phyloP scores from a whole-genome alignment of 768 basidiomycete species.

The Russula vinacea region DNA sequence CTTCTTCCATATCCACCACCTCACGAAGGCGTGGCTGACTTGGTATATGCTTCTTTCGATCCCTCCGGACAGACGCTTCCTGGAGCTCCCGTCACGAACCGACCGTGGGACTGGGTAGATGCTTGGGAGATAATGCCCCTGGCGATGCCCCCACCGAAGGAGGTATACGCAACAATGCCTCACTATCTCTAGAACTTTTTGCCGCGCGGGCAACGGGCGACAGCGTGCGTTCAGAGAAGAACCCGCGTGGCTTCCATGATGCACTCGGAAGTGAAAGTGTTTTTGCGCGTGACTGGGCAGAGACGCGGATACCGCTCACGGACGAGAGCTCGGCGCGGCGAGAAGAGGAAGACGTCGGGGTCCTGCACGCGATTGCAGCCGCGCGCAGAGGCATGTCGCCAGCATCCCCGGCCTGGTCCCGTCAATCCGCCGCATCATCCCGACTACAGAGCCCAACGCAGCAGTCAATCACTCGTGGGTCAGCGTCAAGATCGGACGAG shows the following conservation, averaged over 20 bases:
- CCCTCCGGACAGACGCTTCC: conserved; percentile 47
- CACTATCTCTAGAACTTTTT: conserved; percentile 71
- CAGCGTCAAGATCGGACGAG: conserved; percentile 36
- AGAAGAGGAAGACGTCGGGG: conserved; percentile 36
- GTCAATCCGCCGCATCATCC: conserved; percentile 34
- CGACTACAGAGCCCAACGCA: conserved; percentile 51
- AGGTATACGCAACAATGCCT: conserved; percentile 59
- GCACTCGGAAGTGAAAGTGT: conserved; percentile 58
- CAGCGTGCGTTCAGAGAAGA: conserved; percentile 34
- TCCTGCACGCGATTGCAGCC: conserved; percentile 37
- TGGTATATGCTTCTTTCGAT: conserved; percentile 60
- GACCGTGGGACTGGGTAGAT: conserved; percentile 86
- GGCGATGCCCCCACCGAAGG: conserved; percentile 41
- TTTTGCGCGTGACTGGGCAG: conserved; percentile 75
- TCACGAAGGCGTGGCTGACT: conserved; percentile 50
- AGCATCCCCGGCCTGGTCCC: conserved; percentile 50
- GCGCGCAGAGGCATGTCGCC: conserved; percentile 45
- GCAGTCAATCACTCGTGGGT: conserved; percentile 35
- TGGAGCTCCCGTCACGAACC: conserved; percentile 58
- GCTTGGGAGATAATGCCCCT: conserved; percentile 56
- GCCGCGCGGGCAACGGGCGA: conserved; percentile 65
- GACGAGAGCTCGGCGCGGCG: conserved; percentile 34
- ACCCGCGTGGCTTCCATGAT: conserved; percentile 56
- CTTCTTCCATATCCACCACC: conserved; percentile 57
- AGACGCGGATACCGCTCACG: conserved; percentile 54